Percentiles rank a stretch among this genome's conserved stretches.
Evolutionary conservation across 345 rosid species (phyloP).

Genomic region (Eucalyptus viminalis): DNA sequence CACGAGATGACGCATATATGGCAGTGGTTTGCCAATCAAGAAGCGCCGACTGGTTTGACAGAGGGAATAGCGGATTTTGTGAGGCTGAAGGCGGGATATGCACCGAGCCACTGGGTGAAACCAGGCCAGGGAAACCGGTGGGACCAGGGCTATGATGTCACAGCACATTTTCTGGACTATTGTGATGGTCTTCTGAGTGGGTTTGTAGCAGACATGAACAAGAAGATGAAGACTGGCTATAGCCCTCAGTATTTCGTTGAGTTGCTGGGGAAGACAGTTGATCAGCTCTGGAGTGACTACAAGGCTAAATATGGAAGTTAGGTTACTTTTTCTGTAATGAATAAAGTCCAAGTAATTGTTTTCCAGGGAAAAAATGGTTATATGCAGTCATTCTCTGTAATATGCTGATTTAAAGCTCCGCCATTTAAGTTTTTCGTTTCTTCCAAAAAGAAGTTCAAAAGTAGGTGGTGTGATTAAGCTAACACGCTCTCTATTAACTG

Average conservation of each 20-base stretch:
- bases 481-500: neutral
- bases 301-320: neutral
- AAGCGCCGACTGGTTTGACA: neutral
- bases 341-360: neutral
- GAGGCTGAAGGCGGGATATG: constrained; percentile 8
- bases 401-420: neutral
- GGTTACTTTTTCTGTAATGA: neutral
- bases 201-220: constrained; percentile 12
- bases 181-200: constrained; percentile 12
- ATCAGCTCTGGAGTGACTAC: constrained; percentile 19
- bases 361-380: neutral
- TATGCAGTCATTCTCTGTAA: neutral
- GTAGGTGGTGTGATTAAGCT: neutral
- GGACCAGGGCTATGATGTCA: constrained; percentile 5
- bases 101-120: constrained; percentile 2
- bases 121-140: constrained; percentile 2
- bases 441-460: neutral
- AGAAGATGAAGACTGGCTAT: constrained; percentile 7
- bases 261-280: constrained; percentile 8
- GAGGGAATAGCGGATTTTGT: constrained; percentile 12
- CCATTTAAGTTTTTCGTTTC: neutral
- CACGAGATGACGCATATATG: constrained; percentile 11
- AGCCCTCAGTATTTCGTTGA: constrained; percentile 4
- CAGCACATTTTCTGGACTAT: constrained; percentile 4
- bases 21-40: neutral